A percentile compares a stretch with the other conserved stretches of the same genome.
These are phyloP conservation scores for Scorias spongiosa DNA, from an alignment of 2,329 filamentous ascomycete species.

Conservation along the genomic window DNA sequence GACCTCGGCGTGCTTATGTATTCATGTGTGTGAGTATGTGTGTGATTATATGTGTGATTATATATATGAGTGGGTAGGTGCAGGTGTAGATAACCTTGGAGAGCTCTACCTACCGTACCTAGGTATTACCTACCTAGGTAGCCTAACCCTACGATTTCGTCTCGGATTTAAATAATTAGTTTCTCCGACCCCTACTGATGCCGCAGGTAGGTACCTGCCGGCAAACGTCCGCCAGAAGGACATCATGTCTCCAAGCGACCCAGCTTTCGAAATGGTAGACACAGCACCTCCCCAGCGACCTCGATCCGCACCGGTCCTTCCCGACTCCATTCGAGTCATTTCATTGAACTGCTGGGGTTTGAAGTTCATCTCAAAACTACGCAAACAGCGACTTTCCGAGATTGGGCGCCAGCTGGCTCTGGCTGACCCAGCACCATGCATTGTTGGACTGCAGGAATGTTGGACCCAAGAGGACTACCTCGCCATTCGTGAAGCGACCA, in stretches of 20 bases:
- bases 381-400: constrained; percentile 61
- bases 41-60: too few species aligned
- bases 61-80: too few species aligned
- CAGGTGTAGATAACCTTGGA: too few species aligned
- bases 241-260: not conserved
- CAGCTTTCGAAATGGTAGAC: not conserved
- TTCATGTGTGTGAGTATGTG: too few species aligned
- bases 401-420: constrained; percentile 68
- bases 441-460: constrained; percentile 90
- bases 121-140: too few species aligned
- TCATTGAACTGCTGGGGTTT: constrained; percentile 97
- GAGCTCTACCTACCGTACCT: too few species aligned
- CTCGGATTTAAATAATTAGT: too few species aligned
- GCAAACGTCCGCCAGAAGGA: not conserved
- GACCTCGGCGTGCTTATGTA: too few species aligned
- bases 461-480: constrained; percentile 79
- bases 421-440: constrained; percentile 54
- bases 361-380: constrained; percentile 67
- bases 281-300: not conserved
- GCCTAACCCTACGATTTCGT: too few species aligned
- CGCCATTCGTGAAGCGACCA: constrained; percentile 58
- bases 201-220: too few species aligned
- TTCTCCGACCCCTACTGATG: too few species aligned
- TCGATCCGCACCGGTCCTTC: not conserved
- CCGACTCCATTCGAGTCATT: constrained; percentile 48